Evolutionary conservation across 2,329 filamentous ascomycete species (phyloP).

Genomic region (Epichloe elymi): DNA sequence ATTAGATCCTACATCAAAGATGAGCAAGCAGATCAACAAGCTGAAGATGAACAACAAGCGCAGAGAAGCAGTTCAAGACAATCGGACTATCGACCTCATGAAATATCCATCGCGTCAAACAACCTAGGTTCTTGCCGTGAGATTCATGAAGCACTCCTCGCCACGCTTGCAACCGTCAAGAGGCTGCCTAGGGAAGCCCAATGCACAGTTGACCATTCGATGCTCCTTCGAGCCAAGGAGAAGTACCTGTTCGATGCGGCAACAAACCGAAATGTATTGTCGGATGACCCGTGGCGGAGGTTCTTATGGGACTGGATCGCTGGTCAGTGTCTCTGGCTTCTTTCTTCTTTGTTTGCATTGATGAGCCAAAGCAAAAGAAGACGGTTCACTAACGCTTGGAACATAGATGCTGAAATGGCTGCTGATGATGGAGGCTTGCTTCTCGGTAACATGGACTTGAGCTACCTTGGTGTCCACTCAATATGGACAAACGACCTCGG

Average conservation of each 20-base stretch:
- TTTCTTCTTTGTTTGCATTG: not conserved
- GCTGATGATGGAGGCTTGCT: constrained; percentile 59
- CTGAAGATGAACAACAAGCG: constrained; percentile 13
- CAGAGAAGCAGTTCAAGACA: constrained; percentile 13
- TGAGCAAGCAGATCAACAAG: constrained; percentile 12
- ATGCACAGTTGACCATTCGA: constrained; percentile 39
- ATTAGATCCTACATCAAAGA: constrained; percentile 27
- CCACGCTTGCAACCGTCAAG: constrained; percentile 28
- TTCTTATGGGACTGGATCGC: constrained; percentile 68
- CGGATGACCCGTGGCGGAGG: constrained; percentile 61
- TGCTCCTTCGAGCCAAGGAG: constrained; percentile 47
- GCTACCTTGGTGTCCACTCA: constrained; percentile 59
- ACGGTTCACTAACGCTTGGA: not conserved
- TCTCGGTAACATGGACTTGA: constrained; percentile 53
- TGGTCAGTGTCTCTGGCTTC: constrained; percentile 30
- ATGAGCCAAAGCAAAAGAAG: not conserved
- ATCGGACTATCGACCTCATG: constrained; percentile 19
- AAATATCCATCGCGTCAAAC: constrained; percentile 25
- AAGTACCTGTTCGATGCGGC: constrained; percentile 51
- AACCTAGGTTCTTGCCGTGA: constrained; percentile 37
- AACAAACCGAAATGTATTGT: constrained; percentile 52
- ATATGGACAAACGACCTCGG: constrained; percentile 62
- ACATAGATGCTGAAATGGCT: constrained; percentile 46
- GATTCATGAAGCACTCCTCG: constrained; percentile 42
- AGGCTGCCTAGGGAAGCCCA: constrained; percentile 39